Evolutionary conservation across 495 filamentous ascomycete genomes (phyloP).

Genomic region (Margaritispora aquatica): DNA sequence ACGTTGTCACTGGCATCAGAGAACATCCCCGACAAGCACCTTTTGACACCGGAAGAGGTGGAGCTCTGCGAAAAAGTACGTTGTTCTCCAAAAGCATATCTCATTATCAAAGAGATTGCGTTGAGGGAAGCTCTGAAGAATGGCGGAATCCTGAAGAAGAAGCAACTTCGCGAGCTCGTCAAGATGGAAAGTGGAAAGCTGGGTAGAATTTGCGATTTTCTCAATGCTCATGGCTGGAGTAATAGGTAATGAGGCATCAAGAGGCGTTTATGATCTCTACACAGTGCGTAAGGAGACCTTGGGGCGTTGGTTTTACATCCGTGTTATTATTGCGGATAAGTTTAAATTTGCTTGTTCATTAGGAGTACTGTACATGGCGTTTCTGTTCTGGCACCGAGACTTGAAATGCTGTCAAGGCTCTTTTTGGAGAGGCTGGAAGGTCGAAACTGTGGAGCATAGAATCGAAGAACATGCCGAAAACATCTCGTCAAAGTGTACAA

Average conservation of each 20-base stretch:
- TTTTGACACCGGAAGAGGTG: slow-evolving; percentile 76
- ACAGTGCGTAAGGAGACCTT: background rate
- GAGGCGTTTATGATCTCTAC: background rate
- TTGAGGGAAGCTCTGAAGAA: slow-evolving; percentile 84
- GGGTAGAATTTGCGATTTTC: slow-evolving; percentile 83
- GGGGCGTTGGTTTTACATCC: background rate
- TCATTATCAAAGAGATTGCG: slow-evolving; percentile 86
- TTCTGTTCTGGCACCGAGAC: background rate
- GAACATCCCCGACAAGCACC: slow-evolving; percentile 73
- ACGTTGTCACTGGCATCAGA: slow-evolving; percentile 64
- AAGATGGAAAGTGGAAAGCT: slow-evolving; percentile 46
- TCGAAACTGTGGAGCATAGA: background rate
- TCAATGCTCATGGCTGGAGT: slow-evolving; percentile 89
- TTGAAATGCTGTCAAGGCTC: background rate
- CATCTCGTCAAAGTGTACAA: too few species aligned
- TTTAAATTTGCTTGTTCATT: background rate
- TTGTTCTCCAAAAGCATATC: slow-evolving; percentile 86
- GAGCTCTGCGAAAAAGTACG: slow-evolving; percentile 79
- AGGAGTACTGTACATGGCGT: background rate
- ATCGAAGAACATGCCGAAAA: background rate
- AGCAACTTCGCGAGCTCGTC: slow-evolving; percentile 34
- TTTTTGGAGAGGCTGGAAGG: background rate
- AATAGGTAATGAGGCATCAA: slow-evolving; percentile 51
- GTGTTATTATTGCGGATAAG: background rate
- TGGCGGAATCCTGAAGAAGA: slow-evolving; percentile 85